A percentile compares a stretch with the other conserved stretches of the same genome.
Evolutionary conservation across 2,329 filamentous ascomycete species (phyloP).

Genomic region (Cordyceps cateniannulata): DNA sequence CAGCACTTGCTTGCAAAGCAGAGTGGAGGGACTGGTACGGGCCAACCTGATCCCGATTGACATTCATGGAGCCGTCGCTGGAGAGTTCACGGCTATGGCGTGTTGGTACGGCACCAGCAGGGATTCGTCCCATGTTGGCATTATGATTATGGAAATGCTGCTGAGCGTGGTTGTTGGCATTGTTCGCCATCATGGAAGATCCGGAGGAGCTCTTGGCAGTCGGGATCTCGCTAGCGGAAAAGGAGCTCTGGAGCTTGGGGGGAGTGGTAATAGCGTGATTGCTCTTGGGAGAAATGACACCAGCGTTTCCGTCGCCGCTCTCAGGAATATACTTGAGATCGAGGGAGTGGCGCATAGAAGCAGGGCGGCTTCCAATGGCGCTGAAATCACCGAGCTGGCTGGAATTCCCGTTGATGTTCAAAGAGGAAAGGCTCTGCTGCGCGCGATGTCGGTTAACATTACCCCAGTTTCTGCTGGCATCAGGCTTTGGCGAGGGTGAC

Average conservation of each 20-base stretch:
- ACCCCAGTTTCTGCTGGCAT: conserved; percentile 53
- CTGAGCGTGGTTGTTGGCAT: conserved; percentile 53
- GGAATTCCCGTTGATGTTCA: conserved; percentile 29
- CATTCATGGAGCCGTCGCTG: conserved; percentile 35
- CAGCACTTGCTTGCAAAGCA: conserved; percentile 70
- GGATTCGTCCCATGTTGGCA: conserved; percentile 73
- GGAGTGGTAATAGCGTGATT: conserved; percentile 54
- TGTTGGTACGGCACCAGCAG: conserved; percentile 55
- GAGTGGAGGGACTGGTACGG: conserved; percentile 59
- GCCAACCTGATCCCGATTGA: conserved; percentile 37
- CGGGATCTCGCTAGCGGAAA: conserved; percentile 82
- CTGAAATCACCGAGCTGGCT: conserved; percentile 39
- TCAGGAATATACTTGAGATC: conserved; percentile 47
- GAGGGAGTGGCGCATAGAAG: conserved; percentile 52
- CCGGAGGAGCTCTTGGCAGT: conserved; percentile 67
- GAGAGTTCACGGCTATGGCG: conserved; percentile 71
- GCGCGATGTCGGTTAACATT: conserved; percentile 62
- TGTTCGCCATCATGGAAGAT: conserved; percentile 34
- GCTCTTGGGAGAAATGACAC: conserved; percentile 39
- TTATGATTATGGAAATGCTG: conserved; percentile 71
- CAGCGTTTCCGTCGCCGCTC: conserved; percentile 31
- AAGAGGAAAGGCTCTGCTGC: conserved; percentile 49
- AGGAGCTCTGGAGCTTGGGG: conserved; percentile 77
- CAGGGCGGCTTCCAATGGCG: conserved; percentile 41
- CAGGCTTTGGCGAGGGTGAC: conserved; percentile 58